Percentiles rank a stretch among this genome's conserved stretches.
Evolutionary conservation across 345 rosid species (phyloP).

Genomic region (Populus deltoides): DNA sequence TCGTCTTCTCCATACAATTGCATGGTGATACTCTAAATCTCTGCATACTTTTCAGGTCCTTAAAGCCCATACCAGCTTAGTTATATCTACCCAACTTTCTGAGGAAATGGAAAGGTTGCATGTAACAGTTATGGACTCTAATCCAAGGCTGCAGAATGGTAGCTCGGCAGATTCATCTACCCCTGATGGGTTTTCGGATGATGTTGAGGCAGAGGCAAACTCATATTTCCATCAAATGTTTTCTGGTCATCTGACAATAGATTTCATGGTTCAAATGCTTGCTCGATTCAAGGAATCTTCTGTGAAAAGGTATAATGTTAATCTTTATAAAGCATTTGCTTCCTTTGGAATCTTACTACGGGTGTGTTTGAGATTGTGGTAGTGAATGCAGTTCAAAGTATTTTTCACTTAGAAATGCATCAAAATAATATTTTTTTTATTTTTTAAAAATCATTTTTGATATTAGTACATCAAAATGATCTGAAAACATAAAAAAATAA

Average conservation of each 20-base stretch:
- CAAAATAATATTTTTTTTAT: too few relatives aligned
- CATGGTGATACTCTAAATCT: not conserved
- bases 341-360: not conserved
- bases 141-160: conserved; percentile 67
- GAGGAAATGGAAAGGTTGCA: conserved; percentile 76
- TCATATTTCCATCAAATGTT: conserved; percentile 95
- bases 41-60: conserved; percentile 49
- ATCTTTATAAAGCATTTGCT: not conserved
- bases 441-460: too few relatives aligned
- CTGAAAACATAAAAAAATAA: too few relatives aligned
- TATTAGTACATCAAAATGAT: too few relatives aligned
- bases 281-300: conserved; percentile 83
- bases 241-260: conserved; percentile 76
- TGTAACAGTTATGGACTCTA: conserved; percentile 47
- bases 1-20: not conserved
- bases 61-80: conserved; percentile 46
- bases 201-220: conserved; percentile 91
- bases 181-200: conserved; percentile 67
- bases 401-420: too few relatives aligned
- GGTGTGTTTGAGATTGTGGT: too few relatives aligned
- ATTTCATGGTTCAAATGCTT: conserved; percentile 95
- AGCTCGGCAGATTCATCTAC: conserved; percentile 59
- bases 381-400: too few relatives aligned
- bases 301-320: conserved; percentile 50
- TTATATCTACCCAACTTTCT: conserved; percentile 48